These are phyloP conservation scores for Meyerozyma guilliermondii DNA, from an alignment of 1,139 yeast genomes.

Conservation along the genomic window DNA sequence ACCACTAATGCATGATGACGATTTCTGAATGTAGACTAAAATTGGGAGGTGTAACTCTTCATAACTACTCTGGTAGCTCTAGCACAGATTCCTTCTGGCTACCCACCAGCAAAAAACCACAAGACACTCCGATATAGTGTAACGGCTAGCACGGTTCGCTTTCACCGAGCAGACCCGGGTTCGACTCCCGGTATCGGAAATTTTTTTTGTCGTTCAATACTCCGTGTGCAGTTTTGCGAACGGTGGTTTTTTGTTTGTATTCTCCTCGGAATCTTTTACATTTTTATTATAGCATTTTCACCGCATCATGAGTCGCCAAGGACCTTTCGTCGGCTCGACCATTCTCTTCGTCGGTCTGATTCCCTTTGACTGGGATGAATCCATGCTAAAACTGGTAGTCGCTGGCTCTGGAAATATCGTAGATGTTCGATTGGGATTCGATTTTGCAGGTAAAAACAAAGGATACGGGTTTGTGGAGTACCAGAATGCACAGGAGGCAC, in stretches of 20 bases:
- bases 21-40: too few species aligned
- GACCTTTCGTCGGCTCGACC: constrained; percentile 13
- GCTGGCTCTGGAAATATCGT: constrained; percentile 60
- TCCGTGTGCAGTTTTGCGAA: background rate
- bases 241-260: background rate
- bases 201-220: constrained; percentile 10
- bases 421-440: constrained; percentile 60
- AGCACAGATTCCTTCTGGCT: background rate
- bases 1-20: background rate
- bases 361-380: constrained; percentile 64
- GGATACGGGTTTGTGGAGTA: constrained; percentile 65
- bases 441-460: constrained; percentile 57
- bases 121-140: constrained; percentile 59
- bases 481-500: constrained; percentile 46
- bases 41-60: too few species aligned
- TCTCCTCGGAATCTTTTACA: background rate
- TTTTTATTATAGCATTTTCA: background rate
- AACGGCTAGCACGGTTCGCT: constrained; percentile 83
- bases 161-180: constrained; percentile 82
- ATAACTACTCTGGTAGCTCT: too few species aligned
- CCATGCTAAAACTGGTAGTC: constrained; percentile 51
- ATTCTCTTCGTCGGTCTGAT: constrained; percentile 57
- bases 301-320: background rate
- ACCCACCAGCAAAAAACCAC: background rate
- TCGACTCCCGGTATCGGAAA: constrained; percentile 79